phyloP scores from a whole-genome alignment of 2,329 filamentous ascomycete genomes.

The Diaporthe eres region DNA sequence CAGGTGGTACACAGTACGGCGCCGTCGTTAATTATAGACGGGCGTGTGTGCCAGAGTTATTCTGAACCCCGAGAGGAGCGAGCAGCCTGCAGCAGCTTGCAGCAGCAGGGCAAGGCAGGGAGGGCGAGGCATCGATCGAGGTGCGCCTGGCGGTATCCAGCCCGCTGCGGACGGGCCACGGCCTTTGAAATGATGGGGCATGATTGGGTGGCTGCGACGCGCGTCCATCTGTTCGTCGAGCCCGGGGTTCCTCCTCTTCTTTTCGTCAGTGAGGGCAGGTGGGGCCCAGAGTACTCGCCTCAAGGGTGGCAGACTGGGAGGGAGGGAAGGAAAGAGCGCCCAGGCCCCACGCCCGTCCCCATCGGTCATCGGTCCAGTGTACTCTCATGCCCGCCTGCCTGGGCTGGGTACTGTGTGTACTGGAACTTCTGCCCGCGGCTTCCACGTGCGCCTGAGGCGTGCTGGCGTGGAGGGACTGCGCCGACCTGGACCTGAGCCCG shows the following conservation, averaged over 20 bases:
- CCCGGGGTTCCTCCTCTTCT: slow-evolving; percentile 31
- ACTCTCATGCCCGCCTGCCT: not conserved
- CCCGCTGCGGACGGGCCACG: slow-evolving; percentile 33
- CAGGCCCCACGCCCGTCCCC: slow-evolving; percentile 2
- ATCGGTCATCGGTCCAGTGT: not conserved
- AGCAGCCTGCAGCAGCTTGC: slow-evolving; percentile 7
- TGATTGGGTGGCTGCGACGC: slow-evolving; percentile 41
- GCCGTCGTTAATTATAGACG: slow-evolving; percentile 36
- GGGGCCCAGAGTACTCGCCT: slow-evolving; percentile 1
- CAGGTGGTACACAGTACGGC: not conserved
- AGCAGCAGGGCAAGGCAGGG: not conserved
- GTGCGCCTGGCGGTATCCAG: slow-evolving; percentile 11
- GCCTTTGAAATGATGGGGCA: slow-evolving; percentile 28
- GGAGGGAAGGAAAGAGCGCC: not conserved
- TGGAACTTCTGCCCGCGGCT: not conserved
- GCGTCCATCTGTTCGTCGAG: slow-evolving; percentile 36
- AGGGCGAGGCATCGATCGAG: not conserved
- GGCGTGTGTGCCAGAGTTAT: slow-evolving; percentile 22
- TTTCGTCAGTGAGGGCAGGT: slow-evolving; percentile 8
- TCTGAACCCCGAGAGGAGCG: slow-evolving; percentile 19
- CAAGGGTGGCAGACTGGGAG: not conserved
- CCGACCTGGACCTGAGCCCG: not conserved
- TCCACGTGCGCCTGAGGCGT: slow-evolving; percentile 17
- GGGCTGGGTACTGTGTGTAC: too few species aligned
- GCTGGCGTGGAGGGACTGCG: slow-evolving; percentile 7